Evolutionary conservation across 2,329 filamentous ascomycete species (phyloP).

Genomic region (Cladosporium austrohemisphaericum): DNA sequence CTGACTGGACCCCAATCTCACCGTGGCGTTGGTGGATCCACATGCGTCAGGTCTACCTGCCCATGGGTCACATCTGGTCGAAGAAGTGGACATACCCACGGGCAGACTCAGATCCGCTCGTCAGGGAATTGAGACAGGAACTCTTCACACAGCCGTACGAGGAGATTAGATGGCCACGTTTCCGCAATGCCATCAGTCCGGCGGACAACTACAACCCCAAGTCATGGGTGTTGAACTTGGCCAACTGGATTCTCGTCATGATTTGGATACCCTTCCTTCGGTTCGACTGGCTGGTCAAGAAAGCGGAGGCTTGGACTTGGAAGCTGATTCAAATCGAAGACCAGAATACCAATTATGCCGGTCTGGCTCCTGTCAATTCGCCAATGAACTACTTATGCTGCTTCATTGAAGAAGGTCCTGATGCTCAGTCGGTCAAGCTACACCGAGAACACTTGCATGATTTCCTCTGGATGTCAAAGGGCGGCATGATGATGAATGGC

Average conservation of each 20-base stretch:
- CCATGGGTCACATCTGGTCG: conserved; percentile 88
- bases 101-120: conserved; percentile 58
- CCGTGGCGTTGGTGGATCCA: conserved; percentile 63
- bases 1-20: conserved; percentile 34
- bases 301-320: conserved; percentile 76
- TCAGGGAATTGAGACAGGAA: conserved; percentile 70
- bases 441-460: conserved; percentile 81
- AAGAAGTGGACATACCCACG: conserved; percentile 74
- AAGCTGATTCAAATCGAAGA: conserved; percentile 87
- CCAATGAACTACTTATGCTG: conserved; percentile 87
- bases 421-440: conserved; percentile 64
- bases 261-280: conserved; percentile 79
- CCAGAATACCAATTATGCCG: conserved; percentile 81
- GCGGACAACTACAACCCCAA: conserved; percentile 93
- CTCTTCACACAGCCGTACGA: conserved; percentile 76
- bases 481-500: conserved; percentile 92
- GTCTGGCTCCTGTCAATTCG: conserved; percentile 83
- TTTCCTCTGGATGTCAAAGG: conserved; percentile 84
- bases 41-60: conserved; percentile 91
- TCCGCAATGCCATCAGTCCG: conserved; percentile 77
- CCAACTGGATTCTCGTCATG: conserved; percentile 75
- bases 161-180: conserved; percentile 68
- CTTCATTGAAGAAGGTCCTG: conserved; percentile 79
- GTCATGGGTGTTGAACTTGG: conserved; percentile 70
- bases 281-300: conserved; percentile 59